A percentile compares a stretch with the other conserved stretches of the same genome.
Conservation (phyloP, 768 basidiomycete species). For the Gymnopilus dilepis region DNA sequence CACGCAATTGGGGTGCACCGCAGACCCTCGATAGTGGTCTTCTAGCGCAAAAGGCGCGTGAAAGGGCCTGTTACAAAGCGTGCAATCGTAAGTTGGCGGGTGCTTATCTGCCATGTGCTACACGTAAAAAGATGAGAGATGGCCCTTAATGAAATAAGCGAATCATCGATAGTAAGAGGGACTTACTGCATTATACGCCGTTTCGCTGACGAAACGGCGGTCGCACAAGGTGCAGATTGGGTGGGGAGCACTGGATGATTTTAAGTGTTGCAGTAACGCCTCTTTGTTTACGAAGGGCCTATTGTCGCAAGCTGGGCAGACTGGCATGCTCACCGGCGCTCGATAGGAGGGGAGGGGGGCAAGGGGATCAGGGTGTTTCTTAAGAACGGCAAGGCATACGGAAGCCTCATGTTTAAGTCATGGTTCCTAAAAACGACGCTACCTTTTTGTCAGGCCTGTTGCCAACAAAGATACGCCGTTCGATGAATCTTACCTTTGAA, state of each 20-base stretch:
- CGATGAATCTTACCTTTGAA: background rate
- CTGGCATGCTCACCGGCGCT: conserved; percentile 32
- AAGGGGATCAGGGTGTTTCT: conserved; percentile 11
- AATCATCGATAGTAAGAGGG: conserved; percentile 8
- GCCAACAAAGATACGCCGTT: background rate
- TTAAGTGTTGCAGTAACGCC: conserved; percentile 44
- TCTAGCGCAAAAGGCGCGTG: conserved; percentile 42
- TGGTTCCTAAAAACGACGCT: conserved; percentile 15
- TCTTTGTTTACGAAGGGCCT: conserved; percentile 40
- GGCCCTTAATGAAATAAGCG: conserved; percentile 1
- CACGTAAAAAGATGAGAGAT: conserved; percentile 4
- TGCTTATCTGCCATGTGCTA: conserved; percentile 49
- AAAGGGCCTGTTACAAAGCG: conserved; percentile 37
- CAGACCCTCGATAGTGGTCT: conserved; percentile 52
- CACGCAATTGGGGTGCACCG: conserved; percentile 50
- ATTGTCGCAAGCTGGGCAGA: conserved; percentile 43
- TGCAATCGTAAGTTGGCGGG: conserved; percentile 48
- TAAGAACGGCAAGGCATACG: conserved; percentile 19
- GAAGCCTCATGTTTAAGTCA: conserved; percentile 28
- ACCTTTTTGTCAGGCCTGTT: background rate
- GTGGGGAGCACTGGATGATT: conserved; percentile 39
- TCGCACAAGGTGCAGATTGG: conserved; percentile 41
- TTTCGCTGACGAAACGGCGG: conserved; percentile 39
- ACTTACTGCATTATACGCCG: conserved; percentile 44
- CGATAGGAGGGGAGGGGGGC: conserved; percentile 7